phyloP scores from a whole-genome alignment of 2,329 filamentous ascomycete species.

The Metarhizium brunneum region DNA sequence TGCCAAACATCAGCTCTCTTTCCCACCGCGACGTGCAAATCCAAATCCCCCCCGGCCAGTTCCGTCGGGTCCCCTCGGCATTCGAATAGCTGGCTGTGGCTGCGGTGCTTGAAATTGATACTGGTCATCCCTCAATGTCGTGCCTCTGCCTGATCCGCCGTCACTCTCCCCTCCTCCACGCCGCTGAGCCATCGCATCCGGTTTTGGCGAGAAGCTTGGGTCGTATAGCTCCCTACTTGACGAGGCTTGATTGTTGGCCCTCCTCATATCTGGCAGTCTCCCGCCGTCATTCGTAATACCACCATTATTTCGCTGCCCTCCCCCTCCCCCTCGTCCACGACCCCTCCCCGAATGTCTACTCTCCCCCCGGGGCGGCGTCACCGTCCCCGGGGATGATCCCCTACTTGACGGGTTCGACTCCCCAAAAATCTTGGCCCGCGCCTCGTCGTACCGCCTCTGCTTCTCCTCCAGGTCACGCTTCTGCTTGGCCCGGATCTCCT shows the following conservation, averaged over 20 bases:
- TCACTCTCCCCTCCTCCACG: conserved; percentile 27
- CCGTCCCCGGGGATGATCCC: conserved; percentile 51
- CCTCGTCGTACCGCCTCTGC: conserved; percentile 82
- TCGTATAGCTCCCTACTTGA: conserved; percentile 63
- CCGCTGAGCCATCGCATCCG: conserved; percentile 40
- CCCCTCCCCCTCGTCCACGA: conserved; percentile 33
- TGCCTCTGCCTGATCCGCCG: conserved; percentile 14
- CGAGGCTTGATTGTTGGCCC: conserved; percentile 15
- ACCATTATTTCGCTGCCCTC: conserved; percentile 16
- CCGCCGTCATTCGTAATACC: conserved; percentile 13
- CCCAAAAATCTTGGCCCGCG: conserved; percentile 78
- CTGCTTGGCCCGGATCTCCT: conserved; percentile 70
- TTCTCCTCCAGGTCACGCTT: conserved; percentile 79
- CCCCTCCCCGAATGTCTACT: conserved; percentile 29
- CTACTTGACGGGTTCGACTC: conserved; percentile 45
- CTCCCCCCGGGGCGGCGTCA: conserved; percentile 43
- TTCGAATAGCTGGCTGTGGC: conserved; percentile 60
- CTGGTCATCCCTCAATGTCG: conserved; percentile 40
- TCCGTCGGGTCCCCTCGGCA: conserved; percentile 69
- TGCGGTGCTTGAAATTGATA: conserved; percentile 17
- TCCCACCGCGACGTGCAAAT: conserved; percentile 55
- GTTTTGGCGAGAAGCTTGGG: conserved; percentile 59
- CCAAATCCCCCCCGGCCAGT: conserved; percentile 71
- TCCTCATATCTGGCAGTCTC: conserved; percentile 8
- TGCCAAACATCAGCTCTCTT: conserved; percentile 21